Conservation (phyloP, 2,329 filamentous ascomycete species). For the Aspergillus aculeatus region DNA sequence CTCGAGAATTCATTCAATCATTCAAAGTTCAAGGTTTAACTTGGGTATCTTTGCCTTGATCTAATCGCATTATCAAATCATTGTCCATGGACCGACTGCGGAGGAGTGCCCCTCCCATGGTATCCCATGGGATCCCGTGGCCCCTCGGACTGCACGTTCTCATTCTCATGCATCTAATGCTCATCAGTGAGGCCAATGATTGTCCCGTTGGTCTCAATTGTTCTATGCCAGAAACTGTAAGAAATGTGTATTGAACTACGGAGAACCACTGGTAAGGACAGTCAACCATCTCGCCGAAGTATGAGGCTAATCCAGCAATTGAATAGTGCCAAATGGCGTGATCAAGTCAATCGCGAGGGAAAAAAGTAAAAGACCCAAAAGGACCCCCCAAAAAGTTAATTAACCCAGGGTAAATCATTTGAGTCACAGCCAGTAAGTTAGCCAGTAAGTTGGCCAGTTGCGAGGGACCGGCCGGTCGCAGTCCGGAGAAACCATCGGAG, state of each 20-base stretch:
- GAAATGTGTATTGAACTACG: not conserved
- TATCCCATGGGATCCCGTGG: too few species aligned
- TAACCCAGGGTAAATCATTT: too few species aligned
- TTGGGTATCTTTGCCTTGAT: not conserved
- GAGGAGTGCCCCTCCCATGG: not conserved
- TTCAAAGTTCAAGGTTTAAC: too few species aligned
- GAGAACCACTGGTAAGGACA: not conserved
- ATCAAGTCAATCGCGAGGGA: not conserved
- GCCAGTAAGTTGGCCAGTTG: too few species aligned
- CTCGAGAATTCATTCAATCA: too few species aligned
- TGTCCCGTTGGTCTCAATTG: not conserved
- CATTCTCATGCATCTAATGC: not conserved
- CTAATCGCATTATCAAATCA: not conserved
- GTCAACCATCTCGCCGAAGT: not conserved
- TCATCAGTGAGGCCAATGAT: not conserved
- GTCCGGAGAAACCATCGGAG: slow-evolving; percentile 3
- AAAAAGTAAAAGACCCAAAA: not conserved
- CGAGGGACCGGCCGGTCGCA: not conserved
- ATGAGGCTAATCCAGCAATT: not conserved
- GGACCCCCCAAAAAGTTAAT: too few species aligned
- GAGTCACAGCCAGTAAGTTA: too few species aligned
- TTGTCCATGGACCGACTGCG: not conserved
- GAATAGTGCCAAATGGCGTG: slow-evolving; percentile 10
- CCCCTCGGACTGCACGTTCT: not conserved
- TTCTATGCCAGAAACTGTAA: not conserved